Evolutionary conservation across 1,139 yeast species (phyloP), one percentile per base, ranked within the genome.

Genomic region (Taphrina confusa): DNA sequence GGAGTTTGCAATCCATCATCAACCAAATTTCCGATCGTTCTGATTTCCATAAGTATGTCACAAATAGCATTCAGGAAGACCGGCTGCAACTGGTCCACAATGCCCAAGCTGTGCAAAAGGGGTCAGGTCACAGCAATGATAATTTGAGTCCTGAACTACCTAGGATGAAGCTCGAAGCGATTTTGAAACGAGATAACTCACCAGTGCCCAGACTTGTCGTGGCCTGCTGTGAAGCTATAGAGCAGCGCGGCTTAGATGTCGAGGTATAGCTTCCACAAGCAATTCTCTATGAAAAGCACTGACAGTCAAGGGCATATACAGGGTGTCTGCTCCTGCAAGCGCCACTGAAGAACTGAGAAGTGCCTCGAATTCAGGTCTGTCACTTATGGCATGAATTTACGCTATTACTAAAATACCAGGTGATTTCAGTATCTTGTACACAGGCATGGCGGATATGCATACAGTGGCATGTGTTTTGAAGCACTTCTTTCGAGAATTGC

Each of bases 21-120:
- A 30, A 50, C 9, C 16, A 39, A 5, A 82, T 91, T 61, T 92
- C 89, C 69, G 86, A 86, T 69, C 97, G 90, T 69, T 81, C 79
- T 67, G 96, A 90, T 71, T 77, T 91, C 63, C 87, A 85, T 74
- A 80, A 82, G 50, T 88, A 82, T 68, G 77, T 92, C 59, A 70
- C 80, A 62, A 80, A 77, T 68, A 55, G 39, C 34, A 83, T 80
- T 67, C 96, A 95, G 63, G 96, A 89, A 58, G 95, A 88, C 66
- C 85, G 88, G 72, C 96, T 91, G 1, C 97, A 98, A 1, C 79
- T 87, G n/a, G 80, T 91, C 52, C 97, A 91, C 8, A 84, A 85
- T 66, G 80, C 91, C 52, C 97, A 91, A 8, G 84, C 85, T 66
- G 47, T 42, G 9, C 23, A 8, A 11, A 25, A 39, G 23, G 25